Evolutionary conservation across 1,284 basidiomycete genomes (phyloP).

Genomic region (Dichomitus squalens): DNA sequence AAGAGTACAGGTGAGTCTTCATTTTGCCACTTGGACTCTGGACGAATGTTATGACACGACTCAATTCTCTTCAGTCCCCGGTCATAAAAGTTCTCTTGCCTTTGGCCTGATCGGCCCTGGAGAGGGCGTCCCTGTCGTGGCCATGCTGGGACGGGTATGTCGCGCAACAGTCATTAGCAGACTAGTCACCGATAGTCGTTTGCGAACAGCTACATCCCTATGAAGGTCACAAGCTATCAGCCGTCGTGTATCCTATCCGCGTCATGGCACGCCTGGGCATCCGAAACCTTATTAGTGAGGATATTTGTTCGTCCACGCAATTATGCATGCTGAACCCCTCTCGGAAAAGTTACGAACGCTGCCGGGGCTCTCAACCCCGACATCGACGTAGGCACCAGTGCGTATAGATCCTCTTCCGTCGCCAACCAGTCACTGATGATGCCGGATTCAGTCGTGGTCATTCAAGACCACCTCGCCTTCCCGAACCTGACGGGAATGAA

Average conservation of each 20-base stretch:
- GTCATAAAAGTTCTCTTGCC: constrained; percentile 77
- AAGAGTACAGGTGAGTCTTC: constrained; percentile 64
- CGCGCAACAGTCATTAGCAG: neutral
- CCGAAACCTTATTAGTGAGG: constrained; percentile 71
- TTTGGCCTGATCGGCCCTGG: constrained; percentile 73
- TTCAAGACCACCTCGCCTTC: constrained; percentile 82
- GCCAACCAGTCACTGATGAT: neutral
- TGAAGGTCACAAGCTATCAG: constrained; percentile 71
- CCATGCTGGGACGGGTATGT: constrained; percentile 79
- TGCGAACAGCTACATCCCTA: constrained; percentile 75
- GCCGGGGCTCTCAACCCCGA: constrained; percentile 75
- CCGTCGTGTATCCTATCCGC: constrained; percentile 77
- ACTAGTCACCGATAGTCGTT: neutral
- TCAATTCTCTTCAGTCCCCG: constrained; percentile 51
- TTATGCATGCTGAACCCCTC: neutral
- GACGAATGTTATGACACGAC: neutral
- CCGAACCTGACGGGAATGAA: constrained; percentile 81
- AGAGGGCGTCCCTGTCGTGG: constrained; percentile 70
- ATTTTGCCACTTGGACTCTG: neutral
- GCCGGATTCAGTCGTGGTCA: constrained; percentile 62
- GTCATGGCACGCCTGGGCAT: constrained; percentile 77
- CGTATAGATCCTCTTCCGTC: constrained; percentile 26
- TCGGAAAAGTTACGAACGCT: constrained; percentile 76
- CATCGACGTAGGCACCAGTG: constrained; percentile 81
- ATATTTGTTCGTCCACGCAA: neutral